These are phyloP conservation scores for Xylaria grammica DNA, from an alignment of 495 filamentous ascomycete species.

Conservation along the genomic window DNA sequence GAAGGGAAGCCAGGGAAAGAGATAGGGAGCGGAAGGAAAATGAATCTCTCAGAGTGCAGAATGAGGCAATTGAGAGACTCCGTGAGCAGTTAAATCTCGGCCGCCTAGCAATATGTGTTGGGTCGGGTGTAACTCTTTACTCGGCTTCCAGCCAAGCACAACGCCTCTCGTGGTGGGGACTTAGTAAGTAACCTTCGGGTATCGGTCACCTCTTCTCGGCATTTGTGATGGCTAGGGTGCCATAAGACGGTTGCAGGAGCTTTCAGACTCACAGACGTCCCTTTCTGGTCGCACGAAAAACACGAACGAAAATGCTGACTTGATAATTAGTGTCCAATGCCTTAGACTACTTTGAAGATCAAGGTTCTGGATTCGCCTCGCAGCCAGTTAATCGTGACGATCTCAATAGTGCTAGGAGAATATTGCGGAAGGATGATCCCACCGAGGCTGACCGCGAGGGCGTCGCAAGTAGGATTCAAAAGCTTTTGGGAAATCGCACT, in stretches of 20 bases:
- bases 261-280: not conserved
- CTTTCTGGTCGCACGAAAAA: not conserved
- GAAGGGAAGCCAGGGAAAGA: not conserved
- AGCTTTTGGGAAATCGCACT: not conserved
- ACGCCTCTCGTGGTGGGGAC: constrained; percentile 10
- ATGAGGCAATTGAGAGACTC: not conserved
- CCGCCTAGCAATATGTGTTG: constrained; percentile 10
- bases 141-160: not conserved
- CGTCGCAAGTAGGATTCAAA: not conserved
- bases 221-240: no score
- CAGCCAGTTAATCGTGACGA: not conserved
- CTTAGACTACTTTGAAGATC: constrained; percentile 5
- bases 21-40: not conserved
- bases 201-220: not conserved
- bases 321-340: not conserved
- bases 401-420: not conserved
- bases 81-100: not conserved
- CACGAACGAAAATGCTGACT: not conserved
- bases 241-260: no score
- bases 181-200: constrained; percentile 4
- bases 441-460: constrained; percentile 3
- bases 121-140: constrained; percentile 1
- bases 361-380: not conserved
- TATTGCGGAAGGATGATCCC: not conserved
- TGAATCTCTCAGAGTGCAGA: not conserved